Conservation (phyloP, 768 basidiomycete genomes). For the Amanita muscaria region DNA sequence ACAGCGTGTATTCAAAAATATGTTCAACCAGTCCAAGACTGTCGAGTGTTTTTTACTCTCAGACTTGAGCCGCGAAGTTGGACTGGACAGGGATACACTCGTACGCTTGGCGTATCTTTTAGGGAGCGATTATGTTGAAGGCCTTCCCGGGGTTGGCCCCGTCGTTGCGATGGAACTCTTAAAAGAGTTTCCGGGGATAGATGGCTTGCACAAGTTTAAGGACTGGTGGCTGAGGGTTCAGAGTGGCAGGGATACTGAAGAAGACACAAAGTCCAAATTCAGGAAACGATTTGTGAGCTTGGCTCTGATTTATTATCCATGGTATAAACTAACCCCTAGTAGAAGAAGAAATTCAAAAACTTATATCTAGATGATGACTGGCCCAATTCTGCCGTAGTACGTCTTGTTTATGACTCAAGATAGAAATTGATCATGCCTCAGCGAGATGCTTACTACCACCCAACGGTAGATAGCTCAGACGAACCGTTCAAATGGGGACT, state of each 20-base stretch:
- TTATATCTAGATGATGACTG: constrained; percentile 77
- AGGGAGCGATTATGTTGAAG: constrained; percentile 95
- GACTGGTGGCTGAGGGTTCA: constrained; percentile 96
- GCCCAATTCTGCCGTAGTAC: constrained; percentile 88
- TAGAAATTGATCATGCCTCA: constrained; percentile 21
- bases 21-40: constrained; percentile 99
- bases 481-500: constrained; percentile 96
- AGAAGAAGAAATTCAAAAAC: constrained; percentile 88
- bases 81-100: constrained; percentile 77
- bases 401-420: constrained; percentile 19
- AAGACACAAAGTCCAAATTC: constrained; percentile 70
- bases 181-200: constrained; percentile 83
- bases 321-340: not conserved
- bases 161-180: constrained; percentile 95
- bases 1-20: constrained; percentile 93
- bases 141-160: constrained; percentile 85
- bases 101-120: constrained; percentile 88
- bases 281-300: constrained; percentile 71
- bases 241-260: constrained; percentile 71
- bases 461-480: constrained; percentile 82
- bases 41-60: constrained; percentile 88
- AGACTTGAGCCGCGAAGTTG: constrained; percentile 83
- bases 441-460: constrained; percentile 91
- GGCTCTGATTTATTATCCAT: not conserved
- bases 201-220: constrained; percentile 79